These are phyloP conservation scores for Syzygium aqueum DNA, from an alignment of 345 rosid genomes.

Conservation along the genomic window DNA sequence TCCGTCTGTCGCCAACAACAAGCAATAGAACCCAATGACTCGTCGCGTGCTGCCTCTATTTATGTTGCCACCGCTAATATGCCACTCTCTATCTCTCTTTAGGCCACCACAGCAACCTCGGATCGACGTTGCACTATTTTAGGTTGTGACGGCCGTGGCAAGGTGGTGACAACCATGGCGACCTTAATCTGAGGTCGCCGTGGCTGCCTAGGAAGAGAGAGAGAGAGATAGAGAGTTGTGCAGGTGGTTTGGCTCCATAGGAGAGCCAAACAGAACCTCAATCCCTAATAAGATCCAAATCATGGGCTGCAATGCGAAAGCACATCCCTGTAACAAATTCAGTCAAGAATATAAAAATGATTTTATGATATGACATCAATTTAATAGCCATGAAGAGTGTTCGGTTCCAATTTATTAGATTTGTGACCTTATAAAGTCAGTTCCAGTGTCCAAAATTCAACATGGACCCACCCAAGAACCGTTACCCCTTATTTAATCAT, in stretches of 20 bases:
- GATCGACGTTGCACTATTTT: neutral
- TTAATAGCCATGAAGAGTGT: neutral
- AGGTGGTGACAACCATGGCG: neutral
- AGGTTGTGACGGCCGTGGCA: neutral
- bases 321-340: neutral
- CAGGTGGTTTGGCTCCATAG: neutral
- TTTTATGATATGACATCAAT: neutral
- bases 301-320: neutral
- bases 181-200: neutral
- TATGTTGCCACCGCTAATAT: neutral
- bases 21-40: neutral
- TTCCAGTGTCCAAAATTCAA: neutral
- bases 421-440: neutral
- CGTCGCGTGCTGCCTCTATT: neutral
- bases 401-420: neutral
- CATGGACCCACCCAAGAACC: neutral
- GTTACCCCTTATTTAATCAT: neutral
- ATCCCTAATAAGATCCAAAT: neutral
- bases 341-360: neutral
- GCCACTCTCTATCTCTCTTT: neutral
- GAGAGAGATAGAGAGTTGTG: neutral
- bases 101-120: neutral
- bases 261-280: neutral
- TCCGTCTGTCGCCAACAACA: neutral
- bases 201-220: neutral